A percentile compares a stretch with the other conserved stretches of the same genome.
These are phyloP conservation scores for Ogataea nonfermentans DNA, from an alignment of 805 yeast species.

Conservation along the genomic window DNA sequence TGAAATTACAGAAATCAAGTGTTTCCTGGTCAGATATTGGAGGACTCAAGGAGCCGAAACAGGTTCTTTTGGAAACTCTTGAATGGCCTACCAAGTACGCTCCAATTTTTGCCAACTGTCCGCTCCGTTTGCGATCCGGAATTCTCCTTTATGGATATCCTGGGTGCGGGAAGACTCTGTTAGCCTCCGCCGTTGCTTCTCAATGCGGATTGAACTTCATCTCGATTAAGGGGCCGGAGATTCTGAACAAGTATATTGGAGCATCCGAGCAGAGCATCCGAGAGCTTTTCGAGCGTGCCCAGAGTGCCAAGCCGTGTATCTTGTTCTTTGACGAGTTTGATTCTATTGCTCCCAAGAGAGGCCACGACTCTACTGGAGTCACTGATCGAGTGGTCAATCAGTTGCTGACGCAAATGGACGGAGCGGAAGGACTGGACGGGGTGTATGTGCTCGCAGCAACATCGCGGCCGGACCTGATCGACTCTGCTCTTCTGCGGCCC, in stretches of 20 bases:
- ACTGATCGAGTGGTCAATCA: conserved; percentile 98
- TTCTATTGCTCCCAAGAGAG: conserved; percentile 96
- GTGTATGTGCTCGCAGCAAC: conserved; percentile 97
- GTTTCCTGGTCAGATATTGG: conserved; percentile 88
- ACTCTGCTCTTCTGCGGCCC: conserved; percentile 90
- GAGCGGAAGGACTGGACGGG: conserved; percentile 97
- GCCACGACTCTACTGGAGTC: conserved; percentile 96
- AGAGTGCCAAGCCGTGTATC: conserved; percentile 91
- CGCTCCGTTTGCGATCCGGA: conserved; percentile 86
- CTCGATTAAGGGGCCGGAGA: conserved; percentile 93
- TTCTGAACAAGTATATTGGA: conserved; percentile 91
- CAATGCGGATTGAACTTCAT: conserved; percentile 94
- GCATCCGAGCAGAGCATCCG: conserved; percentile 95
- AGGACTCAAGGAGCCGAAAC: conserved; percentile 76
- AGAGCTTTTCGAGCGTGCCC: conserved; percentile 91
- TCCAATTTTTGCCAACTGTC: conserved; percentile 88
- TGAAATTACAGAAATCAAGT: conserved; percentile 74
- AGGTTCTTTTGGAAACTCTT: conserved; percentile 74
- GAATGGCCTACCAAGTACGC: conserved; percentile 98
- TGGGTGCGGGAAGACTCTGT: conserved; percentile 93
- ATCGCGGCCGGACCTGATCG: conserved; percentile 92
- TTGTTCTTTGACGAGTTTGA: conserved; percentile 94
- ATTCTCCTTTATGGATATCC: conserved; percentile 91
- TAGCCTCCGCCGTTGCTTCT: conserved; percentile 91
- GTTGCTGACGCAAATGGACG: conserved; percentile 97